Percentiles rank a stretch among this genome's conserved stretches.
phyloP scores from a whole-genome alignment of 169 alveolate genomes.

The Prorocentrum cordatum region DNA sequence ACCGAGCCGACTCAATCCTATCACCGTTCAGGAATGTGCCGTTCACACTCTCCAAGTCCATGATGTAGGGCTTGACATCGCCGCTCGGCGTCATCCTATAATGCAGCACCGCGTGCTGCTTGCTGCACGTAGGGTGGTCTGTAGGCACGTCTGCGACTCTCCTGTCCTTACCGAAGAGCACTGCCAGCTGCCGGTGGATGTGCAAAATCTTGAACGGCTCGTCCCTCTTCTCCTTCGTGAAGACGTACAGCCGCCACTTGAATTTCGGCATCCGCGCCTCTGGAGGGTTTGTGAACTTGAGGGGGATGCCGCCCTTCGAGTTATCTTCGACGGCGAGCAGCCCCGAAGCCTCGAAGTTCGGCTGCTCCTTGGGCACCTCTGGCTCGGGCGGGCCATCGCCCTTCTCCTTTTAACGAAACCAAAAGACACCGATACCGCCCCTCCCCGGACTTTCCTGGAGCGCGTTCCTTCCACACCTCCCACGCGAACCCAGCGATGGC shows the following conservation, averaged over 20 bases:
- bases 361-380: background rate
- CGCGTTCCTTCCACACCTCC: too few species aligned
- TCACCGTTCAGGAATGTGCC: conserved; percentile 90
- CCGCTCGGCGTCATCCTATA: conserved; percentile 76
- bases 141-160: conserved; percentile 85
- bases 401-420: background rate
- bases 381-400: background rate
- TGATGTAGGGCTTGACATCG: conserved; percentile 82
- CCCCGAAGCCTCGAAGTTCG: conserved; percentile 66
- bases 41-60: conserved; percentile 91
- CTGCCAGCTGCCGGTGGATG: background rate
- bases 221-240: conserved; percentile 5
- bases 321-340: conserved; percentile 60
- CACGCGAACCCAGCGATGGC: too few species aligned
- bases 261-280: conserved; percentile 6
- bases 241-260: conserved; percentile 67
- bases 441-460: too few species aligned
- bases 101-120: conserved; percentile 94
- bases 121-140: conserved; percentile 83
- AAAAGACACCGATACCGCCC: too few species aligned
- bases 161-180: conserved; percentile 87
- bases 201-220: background rate
- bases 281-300: conserved; percentile 22
- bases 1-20: conserved; percentile 82
- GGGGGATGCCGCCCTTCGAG: conserved; percentile 22